phyloP scores from a whole-genome alignment of 2,329 filamentous ascomycete species.

The Ophiosphaerella korrae region DNA sequence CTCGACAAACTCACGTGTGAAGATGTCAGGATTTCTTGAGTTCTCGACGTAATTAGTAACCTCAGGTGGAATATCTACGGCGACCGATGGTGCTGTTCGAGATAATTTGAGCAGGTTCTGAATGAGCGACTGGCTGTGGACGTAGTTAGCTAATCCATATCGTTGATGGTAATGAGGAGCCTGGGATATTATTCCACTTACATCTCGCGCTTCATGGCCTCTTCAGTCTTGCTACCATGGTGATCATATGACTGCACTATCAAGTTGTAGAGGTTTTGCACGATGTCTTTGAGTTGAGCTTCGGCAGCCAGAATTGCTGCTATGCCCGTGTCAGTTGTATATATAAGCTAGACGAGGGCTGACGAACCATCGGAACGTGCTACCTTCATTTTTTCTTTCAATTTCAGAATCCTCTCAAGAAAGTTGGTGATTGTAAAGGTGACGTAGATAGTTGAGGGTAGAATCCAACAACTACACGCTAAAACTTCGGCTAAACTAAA shows the following conservation, averaged over 20 bases:
- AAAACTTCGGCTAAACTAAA: constrained; percentile 25
- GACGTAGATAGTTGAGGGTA: background rate
- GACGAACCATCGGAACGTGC: constrained; percentile 10
- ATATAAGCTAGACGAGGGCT: background rate
- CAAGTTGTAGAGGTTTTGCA: constrained; percentile 65
- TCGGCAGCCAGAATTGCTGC: constrained; percentile 31
- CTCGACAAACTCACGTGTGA: constrained; percentile 69
- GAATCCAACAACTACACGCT: constrained; percentile 8
- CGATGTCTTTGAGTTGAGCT: constrained; percentile 64
- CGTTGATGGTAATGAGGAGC: background rate
- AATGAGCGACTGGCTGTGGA: constrained; percentile 56
- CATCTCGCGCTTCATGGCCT: constrained; percentile 64
- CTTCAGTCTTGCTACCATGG: constrained; percentile 61
- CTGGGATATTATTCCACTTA: constrained; percentile 32
- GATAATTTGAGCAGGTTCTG: constrained; percentile 60
- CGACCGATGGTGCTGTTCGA: constrained; percentile 54
- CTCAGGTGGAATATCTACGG: constrained; percentile 63
- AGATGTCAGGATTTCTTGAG: constrained; percentile 69
- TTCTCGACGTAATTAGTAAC: constrained; percentile 67
- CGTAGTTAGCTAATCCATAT: background rate
- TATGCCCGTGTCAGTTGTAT: constrained; percentile 5
- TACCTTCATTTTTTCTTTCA: constrained; percentile 9
- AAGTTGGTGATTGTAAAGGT: constrained; percentile 1
- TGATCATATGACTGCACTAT: constrained; percentile 65
- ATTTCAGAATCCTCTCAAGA: background rate